phyloP scores from a whole-genome alignment of 1,139 yeast genomes.

The Saccharomyces hybrid region DNA sequence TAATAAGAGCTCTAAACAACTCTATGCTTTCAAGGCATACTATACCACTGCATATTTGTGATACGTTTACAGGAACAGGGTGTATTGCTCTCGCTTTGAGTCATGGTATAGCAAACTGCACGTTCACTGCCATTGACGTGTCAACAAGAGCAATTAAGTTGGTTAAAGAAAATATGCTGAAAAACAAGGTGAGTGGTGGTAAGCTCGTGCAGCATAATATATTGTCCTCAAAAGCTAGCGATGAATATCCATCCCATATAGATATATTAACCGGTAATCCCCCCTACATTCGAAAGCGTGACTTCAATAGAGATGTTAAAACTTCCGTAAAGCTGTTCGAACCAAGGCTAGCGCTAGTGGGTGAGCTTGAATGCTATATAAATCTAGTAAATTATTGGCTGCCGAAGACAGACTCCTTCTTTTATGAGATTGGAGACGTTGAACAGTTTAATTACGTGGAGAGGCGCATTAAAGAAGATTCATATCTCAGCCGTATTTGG shows the following conservation, averaged over 20 bases:
- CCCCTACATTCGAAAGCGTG: constrained; percentile 62
- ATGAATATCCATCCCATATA: constrained; percentile 8
- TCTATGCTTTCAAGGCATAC: background rate
- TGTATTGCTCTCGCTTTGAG: constrained; percentile 60
- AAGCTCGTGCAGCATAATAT: background rate
- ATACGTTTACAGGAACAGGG: constrained; percentile 87
- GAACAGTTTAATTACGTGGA: constrained; percentile 29
- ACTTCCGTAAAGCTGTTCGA: constrained; percentile 63
- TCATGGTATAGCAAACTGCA: constrained; percentile 8
- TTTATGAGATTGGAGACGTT: constrained; percentile 38
- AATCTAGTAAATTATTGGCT: constrained; percentile 41
- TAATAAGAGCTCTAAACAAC: constrained; percentile 31
- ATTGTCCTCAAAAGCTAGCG: background rate
- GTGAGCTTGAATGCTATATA: constrained; percentile 62
- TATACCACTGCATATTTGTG: constrained; percentile 38
- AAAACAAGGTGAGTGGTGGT: constrained; percentile 1
- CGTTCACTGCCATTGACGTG: constrained; percentile 51
- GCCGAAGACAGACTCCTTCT: constrained; percentile 27
- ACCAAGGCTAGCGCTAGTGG: constrained; percentile 70
- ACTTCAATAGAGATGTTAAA: constrained; percentile 39
- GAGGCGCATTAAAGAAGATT: constrained; percentile 5
- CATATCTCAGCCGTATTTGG: constrained; percentile 17
- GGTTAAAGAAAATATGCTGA: constrained; percentile 39
- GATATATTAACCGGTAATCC: constrained; percentile 77
- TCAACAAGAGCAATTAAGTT: constrained; percentile 47